Base-by-base conservation (phyloP, 1,139 yeast genomes). In the Candida sanyaensis region DNA sequence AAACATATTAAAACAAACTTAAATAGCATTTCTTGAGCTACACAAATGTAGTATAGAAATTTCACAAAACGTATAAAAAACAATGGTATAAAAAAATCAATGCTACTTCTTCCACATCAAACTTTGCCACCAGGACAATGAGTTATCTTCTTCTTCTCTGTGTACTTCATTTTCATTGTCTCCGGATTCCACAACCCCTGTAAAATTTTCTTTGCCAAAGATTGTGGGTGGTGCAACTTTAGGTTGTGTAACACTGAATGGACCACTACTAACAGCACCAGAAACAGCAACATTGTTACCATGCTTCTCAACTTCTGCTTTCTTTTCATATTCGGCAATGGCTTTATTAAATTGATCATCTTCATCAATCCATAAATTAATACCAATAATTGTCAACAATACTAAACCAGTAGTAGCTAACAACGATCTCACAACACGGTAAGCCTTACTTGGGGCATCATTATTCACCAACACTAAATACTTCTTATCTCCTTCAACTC, bases 341-440 rank as follows among this genome's bases (percentile, higher is more conserved):
- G 43, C 43, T 17, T 27, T 37, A 29, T n/a, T 28, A 26, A 39
- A 44, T 4, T 38, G 33, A 4, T 32, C 42, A 11, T 44, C 33
- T 24, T 61, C 66, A 27, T 57, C 65, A 10, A 63, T 47, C 55
- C 55, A 60, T 42, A 62, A 58, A 53, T 69, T 64, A 27, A 70
- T 46, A 0, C 69, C 69, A 9, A 71, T 56, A 46, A 73, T 58
- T 3, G 60, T 50, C 24, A 65, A 49, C 45, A 71, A 66, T 2
- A 70, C 60, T 7, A 64, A 66, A 6, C 77, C 77, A 1, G 73
- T 55, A 4, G 68, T 51, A 4, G 76, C 74, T 43, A 72, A 61
- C 1, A 68, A 12, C 1, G 69, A 57, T 54, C 65, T 70, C 39
- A 68, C 29, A 6, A 48, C 54, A 8, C 46, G 50, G 26, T 58